Evolutionary conservation across 2,329 filamentous ascomycete genomes (phyloP), one percentile per base, ranked within the genome.

Genomic region (Didymella exigua): DNA sequence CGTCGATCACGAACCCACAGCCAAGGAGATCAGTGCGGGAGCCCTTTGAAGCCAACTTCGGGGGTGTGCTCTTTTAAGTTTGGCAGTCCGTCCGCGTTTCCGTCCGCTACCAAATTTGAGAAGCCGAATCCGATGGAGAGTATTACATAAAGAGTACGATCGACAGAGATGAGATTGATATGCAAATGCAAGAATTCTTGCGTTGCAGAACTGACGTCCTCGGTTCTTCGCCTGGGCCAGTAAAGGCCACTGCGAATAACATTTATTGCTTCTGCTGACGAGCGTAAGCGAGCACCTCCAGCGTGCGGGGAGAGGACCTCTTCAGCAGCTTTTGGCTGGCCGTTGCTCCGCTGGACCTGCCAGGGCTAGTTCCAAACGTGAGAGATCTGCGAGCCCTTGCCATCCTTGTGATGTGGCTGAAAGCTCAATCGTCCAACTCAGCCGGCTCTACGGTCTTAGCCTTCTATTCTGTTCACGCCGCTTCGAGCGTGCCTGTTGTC

Each of bases 31-130:
- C 58, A 65, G 58, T 60, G 63, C 62, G 62, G 53, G 64, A 58
- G 63, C 52, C 51, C 42, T 52, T 54, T 59, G 61, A 62, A 68
- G 67, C 68, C 69, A 72, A 53, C 48, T 51, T 61, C 59, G 55
- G 69, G 69, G 66, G 65, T 69, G 69, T 73, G 70, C 69, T 62
- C 50, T 54, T 64, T 64, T 66, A 54, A 66, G 56, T 60, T 65
- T 56, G 47, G 49, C 37, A 52, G 49, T 50, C 59, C 52, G 52
- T 55, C 63, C 65, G 63, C 60, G 61, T 63, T 68, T 68, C 69
- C 68, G 65, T 57, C 68, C 70, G 65, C 61, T 60, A 59, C 59
- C 52, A 50, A 46, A 42, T 30, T 55, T 47, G 21, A 46, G 61
- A 63, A 64, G 61, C 62, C 62, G 58, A 59, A 58, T 53, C 53